Evolutionary conservation across 805 yeast species (phyloP).

Genomic region (Starmerella bombi): DNA sequence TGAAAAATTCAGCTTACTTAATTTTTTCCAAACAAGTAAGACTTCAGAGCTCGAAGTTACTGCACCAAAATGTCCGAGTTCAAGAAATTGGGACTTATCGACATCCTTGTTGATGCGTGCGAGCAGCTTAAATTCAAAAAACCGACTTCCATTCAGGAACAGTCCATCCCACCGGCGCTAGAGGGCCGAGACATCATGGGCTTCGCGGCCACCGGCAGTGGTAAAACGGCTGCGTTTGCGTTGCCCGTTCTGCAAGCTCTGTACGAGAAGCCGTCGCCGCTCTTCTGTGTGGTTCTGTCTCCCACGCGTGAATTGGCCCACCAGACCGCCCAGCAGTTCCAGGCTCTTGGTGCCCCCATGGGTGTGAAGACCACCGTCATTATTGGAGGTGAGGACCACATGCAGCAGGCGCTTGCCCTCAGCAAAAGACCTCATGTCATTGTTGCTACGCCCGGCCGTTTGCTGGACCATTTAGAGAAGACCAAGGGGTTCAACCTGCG

Average conservation of each 20-base stretch:
- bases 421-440: conserved; percentile 88
- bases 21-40: conserved; percentile 4
- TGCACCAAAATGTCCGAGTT: conserved; percentile 16
- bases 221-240: conserved; percentile 97
- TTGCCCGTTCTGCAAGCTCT: conserved; percentile 83
- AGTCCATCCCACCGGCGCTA: conserved; percentile 81
- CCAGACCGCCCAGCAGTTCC: conserved; percentile 80
- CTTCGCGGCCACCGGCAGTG: conserved; percentile 94
- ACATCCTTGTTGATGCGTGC: conserved; percentile 56
- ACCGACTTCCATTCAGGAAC: conserved; percentile 91
- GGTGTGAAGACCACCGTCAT: conserved; percentile 81
- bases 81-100: conserved; percentile 28
- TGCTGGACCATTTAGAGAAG: conserved; percentile 85
- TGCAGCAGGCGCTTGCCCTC: conserved; percentile 91
- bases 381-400: conserved; percentile 97
- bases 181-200: conserved; percentile 90
- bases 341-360: conserved; percentile 82
- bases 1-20: conserved; percentile 2
- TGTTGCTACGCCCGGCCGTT: conserved; percentile 85
- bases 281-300: conserved; percentile 75
- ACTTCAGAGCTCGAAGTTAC: too few relatives aligned
- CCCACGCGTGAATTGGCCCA: conserved; percentile 49
- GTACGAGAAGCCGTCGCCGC: conserved; percentile 80
- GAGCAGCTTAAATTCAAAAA: conserved; percentile 55
- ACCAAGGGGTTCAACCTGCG: conserved; percentile 80